phyloP scores from a whole-genome alignment of 179 eudicot genomes.

The Spinacia oleracea region DNA sequence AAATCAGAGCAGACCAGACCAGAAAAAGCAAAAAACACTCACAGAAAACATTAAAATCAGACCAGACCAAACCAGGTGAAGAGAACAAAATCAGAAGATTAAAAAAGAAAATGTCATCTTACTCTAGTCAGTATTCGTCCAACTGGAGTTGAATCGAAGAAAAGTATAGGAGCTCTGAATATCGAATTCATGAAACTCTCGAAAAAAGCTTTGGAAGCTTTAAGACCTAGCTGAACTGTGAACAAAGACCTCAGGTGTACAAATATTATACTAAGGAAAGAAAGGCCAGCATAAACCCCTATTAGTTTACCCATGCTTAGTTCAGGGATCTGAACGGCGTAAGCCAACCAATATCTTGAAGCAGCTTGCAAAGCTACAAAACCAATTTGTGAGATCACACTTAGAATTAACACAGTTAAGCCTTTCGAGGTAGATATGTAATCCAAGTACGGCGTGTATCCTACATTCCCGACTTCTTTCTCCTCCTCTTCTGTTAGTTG shows the following conservation, averaged over 20 bases:
- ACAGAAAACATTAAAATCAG: too few relatives aligned
- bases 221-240: background rate
- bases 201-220: background rate
- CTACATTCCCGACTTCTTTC: background rate
- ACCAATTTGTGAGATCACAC: background rate
- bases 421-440: background rate
- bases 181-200: background rate
- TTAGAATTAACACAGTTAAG: background rate
- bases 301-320: background rate
- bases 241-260: conserved; percentile 1
- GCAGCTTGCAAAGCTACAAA: background rate
- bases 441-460: background rate
- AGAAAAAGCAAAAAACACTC: too few relatives aligned
- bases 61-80: too few relatives aligned
- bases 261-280: background rate
- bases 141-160: background rate
- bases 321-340: background rate
- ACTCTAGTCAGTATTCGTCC: background rate
- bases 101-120: background rate
- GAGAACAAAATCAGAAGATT: background rate
- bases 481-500: background rate
- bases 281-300: background rate
- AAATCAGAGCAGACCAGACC: too few relatives aligned
- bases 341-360: conserved; percentile 2
- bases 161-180: background rate